Percentiles rank a stretch among this genome's conserved stretches.
These are phyloP conservation scores for Phytophthora cactorum DNA, from an alignment of 352 stramenopile genomes.

Conservation along the genomic window DNA sequence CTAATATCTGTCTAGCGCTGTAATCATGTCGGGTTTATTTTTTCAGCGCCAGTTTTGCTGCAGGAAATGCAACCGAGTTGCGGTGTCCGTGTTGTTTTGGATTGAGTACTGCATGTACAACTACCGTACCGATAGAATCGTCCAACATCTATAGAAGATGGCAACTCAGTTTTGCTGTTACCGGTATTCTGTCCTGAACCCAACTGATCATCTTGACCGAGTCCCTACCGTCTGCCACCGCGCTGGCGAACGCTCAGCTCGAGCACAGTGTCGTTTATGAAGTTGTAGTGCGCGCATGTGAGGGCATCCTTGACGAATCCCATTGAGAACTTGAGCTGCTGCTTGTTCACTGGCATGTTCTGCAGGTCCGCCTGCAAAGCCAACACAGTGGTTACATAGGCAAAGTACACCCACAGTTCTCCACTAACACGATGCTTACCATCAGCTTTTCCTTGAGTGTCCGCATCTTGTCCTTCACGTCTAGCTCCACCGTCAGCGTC, in stretches of 20 bases:
- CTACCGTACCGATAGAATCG: not conserved
- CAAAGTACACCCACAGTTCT: not conserved
- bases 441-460: constrained; percentile 92
- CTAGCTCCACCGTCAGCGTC: constrained; percentile 87
- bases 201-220: not conserved
- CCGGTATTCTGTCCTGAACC: not conserved
- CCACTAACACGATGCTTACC: constrained; percentile 34
- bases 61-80: constrained; percentile 9
- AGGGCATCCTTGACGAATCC: constrained; percentile 94
- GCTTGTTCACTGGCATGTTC: constrained; percentile 95
- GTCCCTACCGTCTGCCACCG: constrained; percentile 64
- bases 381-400: not conserved
- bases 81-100: not conserved
- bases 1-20: not conserved
- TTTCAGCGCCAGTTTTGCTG: constrained; percentile 15
- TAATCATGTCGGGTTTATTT: constrained; percentile 16
- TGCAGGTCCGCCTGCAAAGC: constrained; percentile 66
- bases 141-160: not conserved
- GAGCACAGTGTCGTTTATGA: constrained; percentile 71
- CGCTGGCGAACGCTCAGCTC: constrained; percentile 85
- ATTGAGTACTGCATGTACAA: too few relatives aligned
- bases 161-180: not conserved
- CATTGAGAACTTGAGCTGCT: constrained; percentile 92
- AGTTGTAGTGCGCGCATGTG: constrained; percentile 88
- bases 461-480: constrained; percentile 92